Percentiles rank a stretch among this genome's conserved stretches.
These are phyloP conservation scores for Yarrowia osloensis DNA, from an alignment of 805 yeast species.

Conservation along the genomic window DNA sequence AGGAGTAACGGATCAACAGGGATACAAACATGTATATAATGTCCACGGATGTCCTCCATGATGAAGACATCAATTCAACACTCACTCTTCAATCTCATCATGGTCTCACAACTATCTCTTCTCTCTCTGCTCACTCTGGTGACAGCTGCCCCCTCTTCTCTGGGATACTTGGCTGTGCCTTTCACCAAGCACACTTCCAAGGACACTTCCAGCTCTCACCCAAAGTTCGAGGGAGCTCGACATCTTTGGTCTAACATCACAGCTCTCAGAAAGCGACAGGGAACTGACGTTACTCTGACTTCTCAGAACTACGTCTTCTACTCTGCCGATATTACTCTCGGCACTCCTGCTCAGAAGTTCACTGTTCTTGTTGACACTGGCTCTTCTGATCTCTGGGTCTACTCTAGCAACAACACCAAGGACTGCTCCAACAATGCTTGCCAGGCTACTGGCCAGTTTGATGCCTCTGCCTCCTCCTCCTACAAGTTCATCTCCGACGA, in stretches of 20 bases:
- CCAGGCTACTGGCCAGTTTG: conserved; percentile 20
- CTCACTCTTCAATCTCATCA: neutral
- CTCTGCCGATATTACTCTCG: conserved; percentile 43
- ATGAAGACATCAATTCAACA: neutral
- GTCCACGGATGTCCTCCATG: neutral
- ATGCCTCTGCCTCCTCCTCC: conserved; percentile 35
- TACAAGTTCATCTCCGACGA: conserved; percentile 35
- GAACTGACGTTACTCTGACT: conserved; percentile 3
- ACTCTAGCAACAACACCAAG: conserved; percentile 17
- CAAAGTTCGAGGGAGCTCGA: neutral
- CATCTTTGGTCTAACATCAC: conserved; percentile 9
- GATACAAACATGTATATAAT: neutral
- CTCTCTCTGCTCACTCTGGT: conserved; percentile 12
- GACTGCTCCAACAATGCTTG: conserved; percentile 8
- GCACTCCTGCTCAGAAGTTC: conserved; percentile 58
- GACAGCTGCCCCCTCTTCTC: conserved; percentile 19
- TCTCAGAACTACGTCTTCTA: conserved; percentile 22
- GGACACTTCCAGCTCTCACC: neutral
- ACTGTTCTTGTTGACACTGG: conserved; percentile 68
- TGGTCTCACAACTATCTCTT: conserved; percentile 10
- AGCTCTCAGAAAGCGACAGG: neutral
- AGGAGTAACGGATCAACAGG: neutral
- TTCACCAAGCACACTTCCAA: conserved; percentile 7
- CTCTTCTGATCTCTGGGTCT: conserved; percentile 67
- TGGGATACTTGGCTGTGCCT: conserved; percentile 1